Evolutionary conservation across 1,139 yeast species (phyloP).

Genomic region (Scheffersomyces quercinus): DNA sequence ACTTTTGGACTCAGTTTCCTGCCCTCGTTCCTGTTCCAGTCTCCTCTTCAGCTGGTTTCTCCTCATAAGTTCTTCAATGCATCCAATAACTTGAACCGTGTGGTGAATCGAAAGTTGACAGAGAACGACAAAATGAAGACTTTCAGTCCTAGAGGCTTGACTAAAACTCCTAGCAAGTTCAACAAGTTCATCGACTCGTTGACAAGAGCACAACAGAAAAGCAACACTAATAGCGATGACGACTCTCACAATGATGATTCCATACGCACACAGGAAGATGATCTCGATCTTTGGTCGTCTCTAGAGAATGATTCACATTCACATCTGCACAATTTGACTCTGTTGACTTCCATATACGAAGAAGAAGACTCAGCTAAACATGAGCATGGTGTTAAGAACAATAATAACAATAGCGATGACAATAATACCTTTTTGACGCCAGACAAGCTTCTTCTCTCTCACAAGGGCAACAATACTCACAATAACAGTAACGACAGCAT

Average conservation of each 20-base stretch:
- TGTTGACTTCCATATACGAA: constrained; percentile 32
- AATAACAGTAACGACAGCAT: neutral
- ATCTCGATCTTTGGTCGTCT: constrained; percentile 35
- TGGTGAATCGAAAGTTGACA: constrained; percentile 2
- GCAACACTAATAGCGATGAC: constrained; percentile 3
- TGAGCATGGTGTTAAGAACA: neutral
- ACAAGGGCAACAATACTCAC: neutral
- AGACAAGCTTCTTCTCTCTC: constrained; percentile 17
- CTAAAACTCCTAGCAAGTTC: constrained; percentile 1
- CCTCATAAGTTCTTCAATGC: constrained; percentile 35
- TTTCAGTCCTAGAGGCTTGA: no score
- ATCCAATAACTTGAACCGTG: neutral
- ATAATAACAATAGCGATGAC: neutral
- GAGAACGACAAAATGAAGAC: no score
- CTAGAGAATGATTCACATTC: constrained; percentile 21
- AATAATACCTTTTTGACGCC: constrained; percentile 34
- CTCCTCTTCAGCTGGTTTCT: constrained; percentile 38
- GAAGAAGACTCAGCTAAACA: constrained; percentile 12
- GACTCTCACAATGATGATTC: constrained; percentile 8
- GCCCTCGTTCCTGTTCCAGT: constrained; percentile 45
- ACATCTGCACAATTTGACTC: constrained; percentile 23
- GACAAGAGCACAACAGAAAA: constrained; percentile 6
- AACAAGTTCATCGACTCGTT: constrained; percentile 24
- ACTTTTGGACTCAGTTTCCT: constrained; percentile 45
- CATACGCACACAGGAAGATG: constrained; percentile 8